These are phyloP conservation scores for Fusarium staphyleae DNA, from an alignment of 2,329 filamentous ascomycete species.

Conservation along the genomic window DNA sequence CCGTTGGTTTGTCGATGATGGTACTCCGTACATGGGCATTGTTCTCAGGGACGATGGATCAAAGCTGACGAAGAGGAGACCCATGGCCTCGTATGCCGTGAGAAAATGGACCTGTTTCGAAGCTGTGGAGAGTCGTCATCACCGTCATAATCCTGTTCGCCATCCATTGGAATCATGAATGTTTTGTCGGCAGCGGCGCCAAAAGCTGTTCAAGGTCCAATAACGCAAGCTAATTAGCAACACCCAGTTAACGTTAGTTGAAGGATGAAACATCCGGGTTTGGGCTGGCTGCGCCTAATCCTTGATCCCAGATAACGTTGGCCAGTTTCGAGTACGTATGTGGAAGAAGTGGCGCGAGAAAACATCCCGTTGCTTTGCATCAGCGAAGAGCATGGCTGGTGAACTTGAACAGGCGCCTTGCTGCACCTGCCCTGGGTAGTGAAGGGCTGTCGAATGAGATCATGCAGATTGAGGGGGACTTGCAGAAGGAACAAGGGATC, in stretches of 20 bases:
- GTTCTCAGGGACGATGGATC: slow-evolving; percentile 4
- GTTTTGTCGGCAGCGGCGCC: slow-evolving; percentile 20
- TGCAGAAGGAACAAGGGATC: slow-evolving; percentile 2
- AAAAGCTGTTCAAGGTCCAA: slow-evolving; percentile 13
- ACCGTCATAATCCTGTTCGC: slow-evolving; percentile 1
- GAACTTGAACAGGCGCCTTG: slow-evolving; percentile 6
- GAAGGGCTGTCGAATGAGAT: slow-evolving; percentile 5
- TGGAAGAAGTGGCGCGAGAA: slow-evolving; percentile 18
- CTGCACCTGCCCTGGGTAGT: slow-evolving; percentile 6
- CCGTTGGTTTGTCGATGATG: background rate
- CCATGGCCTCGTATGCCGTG: slow-evolving; percentile 6
- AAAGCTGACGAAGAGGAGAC: slow-evolving; percentile 8
- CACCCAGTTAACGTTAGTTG: slow-evolving; percentile 27
- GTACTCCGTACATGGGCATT: background rate
- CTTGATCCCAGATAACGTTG: slow-evolving; percentile 31
- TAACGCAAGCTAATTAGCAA: slow-evolving; percentile 10
- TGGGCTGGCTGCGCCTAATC: slow-evolving; percentile 24
- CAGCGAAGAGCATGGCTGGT: slow-evolving; percentile 3
- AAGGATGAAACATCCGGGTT: slow-evolving; percentile 40
- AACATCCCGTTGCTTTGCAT: slow-evolving; percentile 12
- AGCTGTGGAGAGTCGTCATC: slow-evolving; percentile 17
- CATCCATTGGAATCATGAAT: slow-evolving; percentile 2
- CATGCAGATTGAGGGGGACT: slow-evolving; percentile 2
- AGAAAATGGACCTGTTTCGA: slow-evolving; percentile 13
- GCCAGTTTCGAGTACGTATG: slow-evolving; percentile 16